Evolutionary conservation across 2,329 filamentous ascomycete species (phyloP).

Genomic region (Epichloe coenophiala): DNA sequence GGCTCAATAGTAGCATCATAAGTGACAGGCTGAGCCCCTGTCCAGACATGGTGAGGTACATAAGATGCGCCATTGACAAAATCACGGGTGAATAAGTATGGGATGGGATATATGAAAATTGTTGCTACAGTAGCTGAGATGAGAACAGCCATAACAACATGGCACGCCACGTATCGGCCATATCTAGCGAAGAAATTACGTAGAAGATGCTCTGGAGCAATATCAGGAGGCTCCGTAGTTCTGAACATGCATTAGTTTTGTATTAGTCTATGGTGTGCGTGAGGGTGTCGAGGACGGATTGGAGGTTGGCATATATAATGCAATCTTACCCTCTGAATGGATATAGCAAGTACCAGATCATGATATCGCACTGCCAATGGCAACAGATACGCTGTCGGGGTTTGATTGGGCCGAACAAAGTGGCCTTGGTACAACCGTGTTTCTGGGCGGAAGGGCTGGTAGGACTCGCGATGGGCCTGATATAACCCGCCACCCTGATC

Average conservation of each 20-base stretch:
- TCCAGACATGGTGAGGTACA: constrained; percentile 71
- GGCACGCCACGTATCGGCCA: constrained; percentile 54
- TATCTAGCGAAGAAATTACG: constrained; percentile 53
- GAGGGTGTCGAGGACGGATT: not conserved
- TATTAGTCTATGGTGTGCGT: not conserved
- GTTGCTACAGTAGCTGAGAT: constrained; percentile 60
- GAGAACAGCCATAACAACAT: constrained; percentile 62
- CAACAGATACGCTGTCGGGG: not conserved
- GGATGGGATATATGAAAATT: constrained; percentile 58
- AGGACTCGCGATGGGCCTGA: too few species aligned
- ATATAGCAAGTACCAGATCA: constrained; percentile 7
- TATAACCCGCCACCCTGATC: too few species aligned
- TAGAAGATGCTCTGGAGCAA: constrained; percentile 51
- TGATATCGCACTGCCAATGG: not conserved
- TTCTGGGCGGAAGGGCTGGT: too few species aligned
- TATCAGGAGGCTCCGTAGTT: constrained; percentile 59
- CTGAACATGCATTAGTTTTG: constrained; percentile 24
- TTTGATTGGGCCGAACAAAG: not conserved
- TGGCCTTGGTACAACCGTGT: not conserved
- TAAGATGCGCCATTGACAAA: constrained; percentile 58
- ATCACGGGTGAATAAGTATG: constrained; percentile 61
- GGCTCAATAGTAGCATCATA: constrained; percentile 36
- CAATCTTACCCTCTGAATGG: constrained; percentile 5
- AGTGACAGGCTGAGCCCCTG: constrained; percentile 51
- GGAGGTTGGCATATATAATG: not conserved